Base-by-base conservation (phyloP, 2,329 filamentous ascomycete species). In the Fusarium proliferatum region DNA sequence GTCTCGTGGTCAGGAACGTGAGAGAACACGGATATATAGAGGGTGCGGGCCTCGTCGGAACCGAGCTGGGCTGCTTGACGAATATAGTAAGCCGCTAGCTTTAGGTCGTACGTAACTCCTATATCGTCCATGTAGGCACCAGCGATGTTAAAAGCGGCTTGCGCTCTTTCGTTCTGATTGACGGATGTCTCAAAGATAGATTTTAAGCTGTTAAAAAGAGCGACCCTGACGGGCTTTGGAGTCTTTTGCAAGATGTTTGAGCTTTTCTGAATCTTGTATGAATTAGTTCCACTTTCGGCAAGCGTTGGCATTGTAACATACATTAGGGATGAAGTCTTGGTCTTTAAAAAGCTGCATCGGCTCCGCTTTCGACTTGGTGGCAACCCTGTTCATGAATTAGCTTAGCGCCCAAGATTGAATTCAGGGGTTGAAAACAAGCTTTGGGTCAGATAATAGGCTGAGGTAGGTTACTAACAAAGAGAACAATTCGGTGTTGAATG, bases 401-500 rank as follows among this genome's bases (percentile, higher is more conserved):
- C 28, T 5, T 9, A 21, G 2, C 6, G 5, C 9, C 9, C 15
- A 3, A 10, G 11, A 9, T 17, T 17, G 15, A 16, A 13, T 5
- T 11, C n/a, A 8, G n/a, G 8, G n/a, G 9, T 9, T 52, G n/a
- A 11, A 36, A 4, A 23, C 38, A 21, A 62, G 16, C n/a, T 21
- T 1, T 26, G 7, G 8, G 1, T 3, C 7, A 6, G 0, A 5
- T 4, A 11, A 5, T 1, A 17, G 2, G 11, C 2, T 2, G 3
- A 16, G 10, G 5, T 5, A 17, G 6, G 13, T 5, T 5, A 39
- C 34, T 13, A 33, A 46, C 60, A n/a, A 13, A 12, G 41, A 28
- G 2, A 39, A 30, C 5, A 30, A 15, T 6, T n/a, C 21, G 10
- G n/a, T 36, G 9, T 46, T 62, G 2, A 30, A 28, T 17, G 51